These are phyloP conservation scores for Thielaviopsis euricoi DNA, from an alignment of 2,329 filamentous ascomycete species.

Conservation along the genomic window DNA sequence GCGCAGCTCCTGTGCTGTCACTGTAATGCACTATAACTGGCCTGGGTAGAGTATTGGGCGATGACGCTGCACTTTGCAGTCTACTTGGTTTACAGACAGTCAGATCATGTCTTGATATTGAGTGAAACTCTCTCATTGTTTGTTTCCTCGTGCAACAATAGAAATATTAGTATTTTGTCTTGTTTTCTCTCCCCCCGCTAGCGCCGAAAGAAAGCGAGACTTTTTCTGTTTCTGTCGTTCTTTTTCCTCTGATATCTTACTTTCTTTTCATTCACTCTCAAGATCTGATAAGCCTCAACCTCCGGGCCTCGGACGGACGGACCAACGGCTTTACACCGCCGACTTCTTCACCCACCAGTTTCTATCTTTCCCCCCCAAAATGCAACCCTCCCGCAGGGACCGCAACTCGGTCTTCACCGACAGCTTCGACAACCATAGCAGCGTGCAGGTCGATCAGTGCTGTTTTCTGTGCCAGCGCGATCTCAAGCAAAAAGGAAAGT, in stretches of 20 bases:
- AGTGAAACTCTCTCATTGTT: too few species aligned
- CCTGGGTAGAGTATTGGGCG: too few species aligned
- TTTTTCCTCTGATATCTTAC: neutral
- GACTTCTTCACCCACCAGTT: neutral
- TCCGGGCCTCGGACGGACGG: neutral
- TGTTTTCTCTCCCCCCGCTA: too few species aligned
- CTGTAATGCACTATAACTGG: too few species aligned
- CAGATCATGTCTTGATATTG: too few species aligned
- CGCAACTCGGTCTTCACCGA: conserved; percentile 6
- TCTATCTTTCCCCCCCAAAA: neutral
- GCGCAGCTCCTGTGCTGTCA: too few species aligned
- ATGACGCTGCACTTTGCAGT: too few species aligned
- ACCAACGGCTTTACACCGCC: neutral
- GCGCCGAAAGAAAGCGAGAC: too few species aligned
- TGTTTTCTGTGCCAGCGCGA: conserved; percentile 10
- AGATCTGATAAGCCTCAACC: neutral
- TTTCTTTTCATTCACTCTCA: too few species aligned
- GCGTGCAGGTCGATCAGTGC: conserved; percentile 10
- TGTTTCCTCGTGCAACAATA: too few species aligned
- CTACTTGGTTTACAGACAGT: too few species aligned
- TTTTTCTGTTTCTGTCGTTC: neutral
- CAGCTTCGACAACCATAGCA: conserved; percentile 9
- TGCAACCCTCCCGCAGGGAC: neutral
- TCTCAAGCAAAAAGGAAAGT: conserved; percentile 4
- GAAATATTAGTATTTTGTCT: too few species aligned